phyloP scores from a whole-genome alignment of 148 eudicot genomes.

The Simmondsia chinensis region DNA sequence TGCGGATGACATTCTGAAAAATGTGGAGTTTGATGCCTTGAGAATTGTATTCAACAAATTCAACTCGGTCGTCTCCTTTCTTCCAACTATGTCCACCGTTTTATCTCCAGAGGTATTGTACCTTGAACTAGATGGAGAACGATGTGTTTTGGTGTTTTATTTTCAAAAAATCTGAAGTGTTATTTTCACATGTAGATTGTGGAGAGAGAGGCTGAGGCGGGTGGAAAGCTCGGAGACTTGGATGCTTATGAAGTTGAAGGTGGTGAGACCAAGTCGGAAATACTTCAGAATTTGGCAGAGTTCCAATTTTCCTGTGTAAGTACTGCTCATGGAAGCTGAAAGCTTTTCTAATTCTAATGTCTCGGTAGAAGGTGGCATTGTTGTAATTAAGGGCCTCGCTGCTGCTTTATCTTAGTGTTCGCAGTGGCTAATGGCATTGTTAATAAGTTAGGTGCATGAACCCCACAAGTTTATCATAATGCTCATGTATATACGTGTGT shows the following conservation, averaged over 20 bases:
- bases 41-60: slow-evolving; percentile 88
- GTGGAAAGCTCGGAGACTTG: slow-evolving; percentile 74
- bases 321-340: neutral
- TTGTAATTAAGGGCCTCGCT: too few relatives aligned
- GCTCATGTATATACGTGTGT: too few relatives aligned
- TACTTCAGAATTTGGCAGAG: slow-evolving; percentile 85
- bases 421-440: too few relatives aligned
- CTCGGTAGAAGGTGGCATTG: too few relatives aligned
- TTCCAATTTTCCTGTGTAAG: slow-evolving; percentile 94
- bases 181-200: slow-evolving; percentile 36
- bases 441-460: too few relatives aligned
- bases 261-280: slow-evolving; percentile 77
- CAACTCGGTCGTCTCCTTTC: slow-evolving; percentile 70
- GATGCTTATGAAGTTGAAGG: slow-evolving; percentile 93
- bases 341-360: too few relatives aligned
- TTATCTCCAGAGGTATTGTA: slow-evolving; percentile 77
- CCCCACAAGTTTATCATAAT: too few relatives aligned
- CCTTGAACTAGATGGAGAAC: slow-evolving; percentile 1
- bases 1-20: slow-evolving; percentile 92
- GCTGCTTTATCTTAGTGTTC: too few relatives aligned
- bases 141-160: neutral
- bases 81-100: slow-evolving; percentile 72
- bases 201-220: slow-evolving; percentile 81
- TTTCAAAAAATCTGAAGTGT: slow-evolving; percentile 6
- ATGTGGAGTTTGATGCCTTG: slow-evolving; percentile 86